phyloP scores from a whole-genome alignment of 2,329 filamentous ascomycete genomes.

The Aspergillus viridinutans region DNA sequence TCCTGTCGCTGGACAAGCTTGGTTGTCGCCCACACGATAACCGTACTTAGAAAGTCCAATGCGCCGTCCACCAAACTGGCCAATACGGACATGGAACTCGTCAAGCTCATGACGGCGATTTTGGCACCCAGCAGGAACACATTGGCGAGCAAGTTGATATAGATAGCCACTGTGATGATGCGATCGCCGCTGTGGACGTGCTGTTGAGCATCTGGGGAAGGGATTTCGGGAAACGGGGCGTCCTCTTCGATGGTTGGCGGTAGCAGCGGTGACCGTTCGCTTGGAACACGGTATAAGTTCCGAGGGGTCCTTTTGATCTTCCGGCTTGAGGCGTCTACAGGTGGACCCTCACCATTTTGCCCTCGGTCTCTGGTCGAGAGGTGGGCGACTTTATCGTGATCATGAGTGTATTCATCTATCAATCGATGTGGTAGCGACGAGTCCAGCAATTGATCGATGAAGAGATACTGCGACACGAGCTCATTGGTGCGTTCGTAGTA shows the following conservation, averaged over 20 bases:
- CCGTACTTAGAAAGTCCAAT: constrained; percentile 62
- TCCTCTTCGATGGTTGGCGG: constrained; percentile 53
- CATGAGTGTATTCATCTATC: constrained; percentile 72
- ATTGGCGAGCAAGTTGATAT: constrained; percentile 78
- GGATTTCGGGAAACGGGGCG: constrained; percentile 49
- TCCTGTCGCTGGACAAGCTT: constrained; percentile 57
- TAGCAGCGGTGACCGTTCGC: constrained; percentile 28
- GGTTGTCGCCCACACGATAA: constrained; percentile 59
- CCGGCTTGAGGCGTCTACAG: constrained; percentile 34
- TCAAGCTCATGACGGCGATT: constrained; percentile 69
- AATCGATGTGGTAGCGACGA: constrained; percentile 89
- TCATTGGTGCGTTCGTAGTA: constrained; percentile 91
- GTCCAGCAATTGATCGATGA: constrained; percentile 86
- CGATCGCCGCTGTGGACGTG: constrained; percentile 65
- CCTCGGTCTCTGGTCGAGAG: constrained; percentile 29
- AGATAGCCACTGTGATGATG: constrained; percentile 82
- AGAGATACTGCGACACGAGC: constrained; percentile 85
- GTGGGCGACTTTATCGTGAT: constrained; percentile 47
- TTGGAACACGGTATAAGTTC: constrained; percentile 70
- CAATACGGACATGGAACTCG: constrained; percentile 63
- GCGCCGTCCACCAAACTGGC: constrained; percentile 64
- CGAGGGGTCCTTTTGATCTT: constrained; percentile 72
- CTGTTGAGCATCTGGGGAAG: constrained; percentile 40
- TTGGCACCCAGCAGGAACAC: constrained; percentile 70
- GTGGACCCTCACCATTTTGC: constrained; percentile 18